phyloP scores from a whole-genome alignment of 257 asterid genomes.

The Gentiana dahurica region DNA sequence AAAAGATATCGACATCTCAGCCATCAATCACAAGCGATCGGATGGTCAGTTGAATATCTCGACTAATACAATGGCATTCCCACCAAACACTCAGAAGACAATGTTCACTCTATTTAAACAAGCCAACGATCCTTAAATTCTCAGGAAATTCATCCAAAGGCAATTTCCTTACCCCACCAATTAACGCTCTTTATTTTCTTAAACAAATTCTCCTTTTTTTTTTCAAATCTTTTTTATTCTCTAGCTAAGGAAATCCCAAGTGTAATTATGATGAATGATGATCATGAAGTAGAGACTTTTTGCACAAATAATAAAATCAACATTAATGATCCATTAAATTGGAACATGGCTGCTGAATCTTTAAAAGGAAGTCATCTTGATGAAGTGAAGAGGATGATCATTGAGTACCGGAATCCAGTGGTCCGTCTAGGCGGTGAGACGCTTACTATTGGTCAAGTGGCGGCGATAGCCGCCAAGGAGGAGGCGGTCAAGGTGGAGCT shows the following conservation, averaged over 20 bases:
- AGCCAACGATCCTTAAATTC: constrained; percentile 14
- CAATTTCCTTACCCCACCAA: constrained; percentile 18
- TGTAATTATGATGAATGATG: constrained; percentile 2
- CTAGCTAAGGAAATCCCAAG: constrained; percentile 8
- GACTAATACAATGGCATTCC: constrained; percentile 25
- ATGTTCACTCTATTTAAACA: constrained; percentile 24
- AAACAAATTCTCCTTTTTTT: too few relatives aligned
- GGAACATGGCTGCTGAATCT: constrained; percentile 31
- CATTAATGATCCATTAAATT: constrained; percentile 22
- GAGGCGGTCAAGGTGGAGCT: constrained; percentile 19
- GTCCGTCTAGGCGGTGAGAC: constrained; percentile 29
- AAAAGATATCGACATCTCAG: too few relatives aligned
- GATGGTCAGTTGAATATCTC: constrained; percentile 19
- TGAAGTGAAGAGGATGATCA: constrained; percentile 29
- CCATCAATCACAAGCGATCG: constrained; percentile 11
- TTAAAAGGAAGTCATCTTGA: constrained; percentile 28
- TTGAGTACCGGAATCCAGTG: constrained; percentile 23
- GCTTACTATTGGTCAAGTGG: constrained; percentile 28
- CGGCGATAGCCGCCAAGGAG: constrained; percentile 19
- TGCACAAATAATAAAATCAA: constrained; percentile 5
- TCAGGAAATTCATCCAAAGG: constrained; percentile 26
- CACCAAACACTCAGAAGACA: constrained; percentile 15
- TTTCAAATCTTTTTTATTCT: too few relatives aligned
- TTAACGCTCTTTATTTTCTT: background rate
- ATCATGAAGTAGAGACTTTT: constrained; percentile 1